These are phyloP conservation scores for Cryptococcus neoformans DNA, from an alignment of 1,284 basidiomycete genomes.

Conservation along the genomic window DNA sequence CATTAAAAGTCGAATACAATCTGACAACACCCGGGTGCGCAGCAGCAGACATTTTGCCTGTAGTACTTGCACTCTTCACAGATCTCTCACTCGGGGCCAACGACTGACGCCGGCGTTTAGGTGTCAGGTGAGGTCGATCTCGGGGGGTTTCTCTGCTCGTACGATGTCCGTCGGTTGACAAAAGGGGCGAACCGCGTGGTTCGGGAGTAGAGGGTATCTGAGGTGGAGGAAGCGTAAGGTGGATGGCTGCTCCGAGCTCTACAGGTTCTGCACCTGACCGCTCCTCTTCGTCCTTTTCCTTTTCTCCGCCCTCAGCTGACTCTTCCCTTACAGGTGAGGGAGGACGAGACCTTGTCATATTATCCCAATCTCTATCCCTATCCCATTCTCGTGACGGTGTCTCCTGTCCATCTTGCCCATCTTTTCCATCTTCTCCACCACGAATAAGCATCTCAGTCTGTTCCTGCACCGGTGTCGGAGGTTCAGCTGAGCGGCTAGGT, in stretches of 20 bases:
- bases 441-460: conserved; percentile 9
- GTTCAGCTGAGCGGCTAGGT: conserved; percentile 28
- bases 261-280: neutral
- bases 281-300: neutral
- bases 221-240: too few relatives aligned
- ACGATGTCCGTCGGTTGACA: neutral
- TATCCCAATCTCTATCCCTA: neutral
- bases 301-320: neutral
- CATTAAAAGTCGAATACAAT: conserved; percentile 79
- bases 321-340: conserved; percentile 42
- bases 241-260: neutral
- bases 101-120: conserved; percentile 30
- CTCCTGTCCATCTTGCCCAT: neutral
- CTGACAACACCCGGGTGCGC: conserved; percentile 80
- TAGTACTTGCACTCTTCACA: conserved; percentile 19
- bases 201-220: too few relatives aligned
- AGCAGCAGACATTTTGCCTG: conserved; percentile 5
- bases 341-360: conserved; percentile 12
- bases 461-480: conserved; percentile 29
- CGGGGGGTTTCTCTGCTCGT: conserved; percentile 1
- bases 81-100: conserved; percentile 36
- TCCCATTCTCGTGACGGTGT: neutral
- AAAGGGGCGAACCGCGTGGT: too few relatives aligned
- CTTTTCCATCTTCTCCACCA: neutral
- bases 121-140: conserved; percentile 5